Percentiles rank a stretch among this genome's conserved stretches.
These are phyloP conservation scores for Chlamydomonas incerta DNA, from an alignment of 139 green algal genomes.

Conservation along the genomic window DNA sequence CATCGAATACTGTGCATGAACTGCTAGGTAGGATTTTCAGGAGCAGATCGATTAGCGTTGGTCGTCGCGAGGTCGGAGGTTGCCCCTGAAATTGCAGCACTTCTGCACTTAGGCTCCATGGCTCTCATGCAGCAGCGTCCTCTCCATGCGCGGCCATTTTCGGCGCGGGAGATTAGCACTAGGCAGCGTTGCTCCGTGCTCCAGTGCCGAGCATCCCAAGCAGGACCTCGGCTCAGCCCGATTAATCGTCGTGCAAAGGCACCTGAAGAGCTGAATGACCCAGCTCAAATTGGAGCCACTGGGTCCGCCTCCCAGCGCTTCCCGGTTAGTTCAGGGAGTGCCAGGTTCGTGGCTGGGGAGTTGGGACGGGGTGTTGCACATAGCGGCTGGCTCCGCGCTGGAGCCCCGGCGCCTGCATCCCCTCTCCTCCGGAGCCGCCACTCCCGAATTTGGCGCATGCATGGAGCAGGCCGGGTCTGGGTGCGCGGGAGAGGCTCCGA, in stretches of 20 bases:
- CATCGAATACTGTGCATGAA: too few relatives aligned
- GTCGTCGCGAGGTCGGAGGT: not conserved
- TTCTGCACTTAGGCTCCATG: not conserved
- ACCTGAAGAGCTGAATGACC: constrained; percentile 25
- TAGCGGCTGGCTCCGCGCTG: too few relatives aligned
- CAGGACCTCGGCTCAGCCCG: not conserved
- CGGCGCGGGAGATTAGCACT: not conserved
- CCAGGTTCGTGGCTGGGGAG: not conserved
- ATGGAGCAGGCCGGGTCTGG: too few relatives aligned
- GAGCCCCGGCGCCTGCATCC: too few relatives aligned
- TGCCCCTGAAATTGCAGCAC: not conserved
- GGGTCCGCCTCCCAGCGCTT: constrained; percentile 19
- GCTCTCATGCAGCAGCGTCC: not conserved
- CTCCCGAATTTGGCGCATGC: too few relatives aligned
- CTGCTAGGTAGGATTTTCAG: too few relatives aligned
- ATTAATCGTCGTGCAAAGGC: not conserved
- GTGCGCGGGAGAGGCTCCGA: too few relatives aligned
- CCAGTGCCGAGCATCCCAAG: not conserved
- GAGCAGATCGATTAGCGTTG: not conserved
- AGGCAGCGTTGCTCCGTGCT: not conserved
- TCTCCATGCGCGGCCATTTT: not conserved
- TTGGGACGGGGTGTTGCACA: too few relatives aligned
- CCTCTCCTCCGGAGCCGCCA: too few relatives aligned
- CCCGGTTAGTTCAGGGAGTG: not conserved
- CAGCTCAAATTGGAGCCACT: constrained; percentile 34